phyloP scores from a whole-genome alignment of 441 rosid genomes.

The Melastoma candidum region DNA sequence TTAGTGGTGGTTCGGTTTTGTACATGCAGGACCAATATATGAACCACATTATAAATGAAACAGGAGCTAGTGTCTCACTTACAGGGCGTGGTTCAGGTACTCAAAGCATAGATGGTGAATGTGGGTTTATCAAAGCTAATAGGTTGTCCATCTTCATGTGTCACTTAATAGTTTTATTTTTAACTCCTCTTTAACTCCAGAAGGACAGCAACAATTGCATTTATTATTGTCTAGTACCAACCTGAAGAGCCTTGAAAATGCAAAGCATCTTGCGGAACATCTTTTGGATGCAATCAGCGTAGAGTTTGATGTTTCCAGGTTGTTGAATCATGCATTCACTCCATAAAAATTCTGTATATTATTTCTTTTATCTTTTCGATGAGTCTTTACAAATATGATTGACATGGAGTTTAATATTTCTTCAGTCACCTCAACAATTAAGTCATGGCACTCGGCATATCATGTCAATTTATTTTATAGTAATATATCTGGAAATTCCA shows the following conservation, averaged over 20 bases:
- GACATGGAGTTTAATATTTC: no score
- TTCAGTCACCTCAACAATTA: no score
- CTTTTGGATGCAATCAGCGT: conserved; percentile 84
- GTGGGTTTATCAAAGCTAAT: conserved; percentile 23
- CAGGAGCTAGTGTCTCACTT: conserved; percentile 84
- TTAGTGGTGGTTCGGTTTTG: conserved; percentile 75
- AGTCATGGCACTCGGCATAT: no score
- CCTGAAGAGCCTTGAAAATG: conserved; percentile 73
- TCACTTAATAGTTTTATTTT: neutral
- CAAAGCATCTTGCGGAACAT: conserved; percentile 82
- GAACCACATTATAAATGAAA: conserved; percentile 99
- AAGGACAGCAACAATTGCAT: conserved; percentile 66
- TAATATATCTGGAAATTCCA: no score
- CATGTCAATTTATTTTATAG: no score
- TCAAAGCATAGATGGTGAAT: conserved; percentile 36
- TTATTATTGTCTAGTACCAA: conserved; percentile 63
- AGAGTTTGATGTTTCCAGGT: conserved; percentile 90
- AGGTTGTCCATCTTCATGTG: conserved; percentile 5
- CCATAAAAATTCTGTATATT: no score
- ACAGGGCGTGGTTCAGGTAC: conserved; percentile 73
- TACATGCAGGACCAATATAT: conserved; percentile 96
- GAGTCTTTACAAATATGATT: no score
- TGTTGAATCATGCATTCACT: conserved; percentile 6
- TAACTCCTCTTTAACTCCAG: conserved; percentile 24
- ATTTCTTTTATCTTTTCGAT: no score